Base-by-base conservation (phyloP, 202 grass and related monocot species). In the Carex arenaria region DNA sequence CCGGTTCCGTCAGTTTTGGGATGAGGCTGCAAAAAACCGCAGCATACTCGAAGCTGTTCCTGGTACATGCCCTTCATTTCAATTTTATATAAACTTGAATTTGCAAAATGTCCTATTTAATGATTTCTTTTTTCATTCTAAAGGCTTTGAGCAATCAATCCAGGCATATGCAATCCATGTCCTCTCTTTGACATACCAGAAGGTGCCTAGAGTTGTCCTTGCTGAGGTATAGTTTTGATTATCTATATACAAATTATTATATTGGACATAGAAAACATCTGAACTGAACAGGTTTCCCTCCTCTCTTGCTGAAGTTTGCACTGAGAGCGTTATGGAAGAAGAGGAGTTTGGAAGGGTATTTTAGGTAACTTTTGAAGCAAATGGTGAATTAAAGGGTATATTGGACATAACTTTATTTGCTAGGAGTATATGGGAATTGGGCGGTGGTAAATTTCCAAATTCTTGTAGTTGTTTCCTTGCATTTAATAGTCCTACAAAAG, bases 101-200 rank as follows among this genome's bases (percentile, higher is more conserved):
- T 56, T 78, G 17, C 13, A 19, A 18, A 59, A 36, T 34, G 9
- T 19, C 8, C 22, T 78, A 40, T 20, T 12, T 7, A 64, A 18
- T 78, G 62, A 10, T 40, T 68, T 69, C 2, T 59, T 40, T 61
- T 15, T 80, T 1, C 8, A 10, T 67, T 6, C 82, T 62, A 53
- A 86, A 98, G 93, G 95, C 86, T 98, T 98, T 84, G 93, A 98
- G 89, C 91, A 98, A 87, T 93, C 95, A 88, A 93, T 98, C 72
- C 91, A 98, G 93, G 15, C 83, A 28, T 95, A 93, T 88, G 93
- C 89, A 17, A 88, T 98, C 87, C 95, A 98, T 73, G 85, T 92
- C 40, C 95, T 98, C 17, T 93, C 88, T 79, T 89, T 98, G 81
- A 95, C 95, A 66, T 98, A 98, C 78, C 95, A 95, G 74, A 98